These are phyloP conservation scores for Aquilaria yunnanensis DNA, from an alignment of 345 rosid species.

Conservation along the genomic window DNA sequence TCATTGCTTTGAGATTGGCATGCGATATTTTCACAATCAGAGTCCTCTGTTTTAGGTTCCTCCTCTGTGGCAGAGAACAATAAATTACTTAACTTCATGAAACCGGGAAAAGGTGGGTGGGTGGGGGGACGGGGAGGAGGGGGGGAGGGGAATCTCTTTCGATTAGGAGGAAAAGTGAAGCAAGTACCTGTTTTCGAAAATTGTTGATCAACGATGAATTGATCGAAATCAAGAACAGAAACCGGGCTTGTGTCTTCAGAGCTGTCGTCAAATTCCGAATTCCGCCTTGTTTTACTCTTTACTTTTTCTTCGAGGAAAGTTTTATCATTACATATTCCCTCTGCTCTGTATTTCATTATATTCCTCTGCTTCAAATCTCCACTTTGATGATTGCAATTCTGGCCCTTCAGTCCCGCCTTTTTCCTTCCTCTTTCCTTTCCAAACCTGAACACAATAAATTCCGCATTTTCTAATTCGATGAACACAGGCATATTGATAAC, in stretches of 20 bases:
- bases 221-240: constrained; percentile 75
- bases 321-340: constrained; percentile 9
- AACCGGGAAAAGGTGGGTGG: too few relatives aligned
- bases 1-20: too few relatives aligned
- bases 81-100: neutral
- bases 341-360: constrained; percentile 20
- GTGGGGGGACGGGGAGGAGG: too few relatives aligned
- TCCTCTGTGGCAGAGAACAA: constrained; percentile 12
- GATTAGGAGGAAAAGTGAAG: too few relatives aligned
- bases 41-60: constrained; percentile 10
- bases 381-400: constrained; percentile 14
- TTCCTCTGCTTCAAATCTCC: constrained; percentile 29
- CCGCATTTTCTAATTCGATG: constrained; percentile 60
- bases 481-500: constrained; percentile 31
- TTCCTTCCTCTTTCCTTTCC: constrained; percentile 22
- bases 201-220: constrained; percentile 30
- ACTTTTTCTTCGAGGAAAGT: constrained; percentile 1
- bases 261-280: constrained; percentile 39
- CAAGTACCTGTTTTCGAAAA: constrained; percentile 30
- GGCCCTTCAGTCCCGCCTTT: constrained; percentile 6
- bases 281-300: neutral
- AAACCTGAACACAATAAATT: constrained; percentile 59
- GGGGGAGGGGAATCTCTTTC: too few relatives aligned
- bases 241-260: constrained; percentile 76
- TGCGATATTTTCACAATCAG: too few relatives aligned